Base-by-base conservation (phyloP, 225 moss, liverwort and hornwort genomes). In the Thuidium tamariscinum region DNA sequence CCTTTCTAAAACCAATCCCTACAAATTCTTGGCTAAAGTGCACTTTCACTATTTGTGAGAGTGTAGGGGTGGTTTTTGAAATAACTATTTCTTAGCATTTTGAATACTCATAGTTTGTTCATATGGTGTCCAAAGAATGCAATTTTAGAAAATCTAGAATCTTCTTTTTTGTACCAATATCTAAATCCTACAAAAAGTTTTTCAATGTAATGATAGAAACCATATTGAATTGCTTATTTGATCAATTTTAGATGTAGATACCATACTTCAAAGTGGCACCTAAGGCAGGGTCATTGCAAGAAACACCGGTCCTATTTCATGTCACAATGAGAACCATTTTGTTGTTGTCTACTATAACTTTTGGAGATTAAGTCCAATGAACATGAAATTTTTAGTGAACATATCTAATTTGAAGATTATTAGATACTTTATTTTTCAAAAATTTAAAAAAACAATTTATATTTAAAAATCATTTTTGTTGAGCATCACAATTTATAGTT, bases 21-120 rank as follows among this genome's bases (percentile, higher is more conserved):
- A 37, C 0, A 13, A 0, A 39, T 23, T 23, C 7, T 68, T 68
- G 13, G 37, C 13, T 39, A 25, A 39, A 21, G 25, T 39, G 0
- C 7, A 68, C 7, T 23, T 23, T 2, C 1, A 39, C 22, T 67
- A 37, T 7, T 7, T 22, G 37, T 22, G 2, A 67, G 22, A 67
- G 3, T 13, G 0, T 7, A 12, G 2, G 11, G 2, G 11, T 0
- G 1, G 0, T 39, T 23, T 22, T 4, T 4, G 0, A 68, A 68
- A 6, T 0, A 39, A 1, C 7, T 25, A 7, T 68, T 68, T 59
- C 39, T 68, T 1, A 39, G 0, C 1, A 68, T 13, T 39, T 39
- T 39, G 7, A 39, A 39, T 68, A 37, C 14, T 68, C 13, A 39
- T 13, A 39, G 7, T 39, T 39, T 13, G 21, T 23, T 68, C 14